Percentiles rank a stretch among this genome's conserved stretches.
phyloP scores from a whole-genome alignment of 257 asterid genomes.

The Solanum bulbocastanum region DNA sequence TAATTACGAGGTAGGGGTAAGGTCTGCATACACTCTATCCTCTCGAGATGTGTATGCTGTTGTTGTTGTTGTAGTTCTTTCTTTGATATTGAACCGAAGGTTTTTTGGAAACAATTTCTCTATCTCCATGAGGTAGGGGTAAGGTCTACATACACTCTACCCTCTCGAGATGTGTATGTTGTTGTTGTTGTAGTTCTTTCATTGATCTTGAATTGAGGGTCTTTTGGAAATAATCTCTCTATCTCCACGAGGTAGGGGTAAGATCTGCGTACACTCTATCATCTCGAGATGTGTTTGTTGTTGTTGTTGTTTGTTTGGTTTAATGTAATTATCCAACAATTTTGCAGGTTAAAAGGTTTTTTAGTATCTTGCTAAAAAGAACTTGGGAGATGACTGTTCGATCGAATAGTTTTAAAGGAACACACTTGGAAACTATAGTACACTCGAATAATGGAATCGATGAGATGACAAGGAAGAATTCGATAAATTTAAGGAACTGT shows the following conservation, averaged over 20 bases:
- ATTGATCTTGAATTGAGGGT: background rate
- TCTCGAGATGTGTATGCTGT: too few species aligned
- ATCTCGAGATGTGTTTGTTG: background rate
- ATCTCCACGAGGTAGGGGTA: background rate
- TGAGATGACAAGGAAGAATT: slow-evolving; percentile 40
- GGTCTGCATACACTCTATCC: background rate
- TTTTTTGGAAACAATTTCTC: background rate
- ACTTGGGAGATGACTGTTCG: slow-evolving; percentile 20
- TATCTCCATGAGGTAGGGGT: background rate
- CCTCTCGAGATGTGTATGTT: too few species aligned
- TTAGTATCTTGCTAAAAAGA: background rate
- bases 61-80: background rate
- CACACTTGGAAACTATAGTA: slow-evolving; percentile 19
- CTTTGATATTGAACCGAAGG: background rate
- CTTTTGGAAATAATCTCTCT: too few species aligned
- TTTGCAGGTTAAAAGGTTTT: background rate
- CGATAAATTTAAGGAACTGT: slow-evolving; percentile 37
- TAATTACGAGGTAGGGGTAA: background rate
- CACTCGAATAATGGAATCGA: slow-evolving; percentile 14
- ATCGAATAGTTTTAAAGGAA: slow-evolving; percentile 18
- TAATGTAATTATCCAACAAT: background rate
- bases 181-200: background rate
- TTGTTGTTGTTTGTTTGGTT: background rate
- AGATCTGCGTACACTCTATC: background rate
- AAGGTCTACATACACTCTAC: background rate